Evolutionary conservation across 805 yeast genomes (phyloP).

Genomic region (Maudiozyma pseudohumilis): DNA sequence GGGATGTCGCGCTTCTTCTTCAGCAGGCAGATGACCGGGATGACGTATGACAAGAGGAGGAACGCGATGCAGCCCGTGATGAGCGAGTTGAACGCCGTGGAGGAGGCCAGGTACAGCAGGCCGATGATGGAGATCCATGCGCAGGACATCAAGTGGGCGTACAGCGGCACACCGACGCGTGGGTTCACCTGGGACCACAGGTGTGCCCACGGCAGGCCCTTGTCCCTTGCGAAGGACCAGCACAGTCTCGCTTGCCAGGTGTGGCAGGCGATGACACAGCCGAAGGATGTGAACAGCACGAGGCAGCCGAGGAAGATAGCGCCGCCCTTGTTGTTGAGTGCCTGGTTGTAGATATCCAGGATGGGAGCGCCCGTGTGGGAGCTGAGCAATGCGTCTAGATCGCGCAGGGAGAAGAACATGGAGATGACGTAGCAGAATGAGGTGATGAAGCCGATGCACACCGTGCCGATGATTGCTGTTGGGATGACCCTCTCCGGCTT

Average conservation of each 20-base stretch:
- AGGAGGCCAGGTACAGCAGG: conserved; percentile 52
- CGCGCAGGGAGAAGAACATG: conserved; percentile 52
- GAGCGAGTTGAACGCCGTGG: conserved; percentile 59
- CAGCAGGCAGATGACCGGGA: conserved; percentile 46
- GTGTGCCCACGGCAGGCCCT: conserved; percentile 52
- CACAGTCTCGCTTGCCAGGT: conserved; percentile 65
- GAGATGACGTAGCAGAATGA: conserved; percentile 44
- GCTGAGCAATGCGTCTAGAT: conserved; percentile 38
- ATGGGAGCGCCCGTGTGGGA: conserved; percentile 56
- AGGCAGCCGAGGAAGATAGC: conserved; percentile 45
- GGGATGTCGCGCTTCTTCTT: conserved; percentile 33
- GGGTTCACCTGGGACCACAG: conserved; percentile 45
- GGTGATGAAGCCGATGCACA: conserved; percentile 60
- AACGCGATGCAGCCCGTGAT: conserved; percentile 55
- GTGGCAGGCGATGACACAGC: conserved; percentile 55
- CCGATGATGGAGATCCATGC: conserved; percentile 45
- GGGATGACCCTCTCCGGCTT: conserved; percentile 55
- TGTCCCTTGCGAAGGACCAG: conserved; percentile 67
- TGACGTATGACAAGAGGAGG: conserved; percentile 46
- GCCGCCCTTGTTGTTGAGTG: conserved; percentile 43
- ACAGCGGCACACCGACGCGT: conserved; percentile 47
- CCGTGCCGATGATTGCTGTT: conserved; percentile 56
- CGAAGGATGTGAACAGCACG: conserved; percentile 47
- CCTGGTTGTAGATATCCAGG: conserved; percentile 54
- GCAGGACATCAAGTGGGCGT: conserved; percentile 53